phyloP scores from a whole-genome alignment of 2,329 filamentous ascomycete genomes.

The Ambrosiella beaveri region DNA sequence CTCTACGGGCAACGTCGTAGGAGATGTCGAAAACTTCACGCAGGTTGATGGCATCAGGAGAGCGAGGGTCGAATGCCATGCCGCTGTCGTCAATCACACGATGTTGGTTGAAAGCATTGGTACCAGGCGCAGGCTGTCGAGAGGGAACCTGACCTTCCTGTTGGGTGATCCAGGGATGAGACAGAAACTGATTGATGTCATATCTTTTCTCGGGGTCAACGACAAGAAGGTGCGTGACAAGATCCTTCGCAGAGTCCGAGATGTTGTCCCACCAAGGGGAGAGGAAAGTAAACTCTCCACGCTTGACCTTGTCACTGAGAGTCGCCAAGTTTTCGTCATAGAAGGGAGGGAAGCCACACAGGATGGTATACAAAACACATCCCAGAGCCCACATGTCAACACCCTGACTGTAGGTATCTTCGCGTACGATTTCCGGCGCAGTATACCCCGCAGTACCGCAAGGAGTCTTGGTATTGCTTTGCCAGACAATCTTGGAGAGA shows the following conservation, averaged over 20 bases:
- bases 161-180: slow-evolving; percentile 78
- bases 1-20: slow-evolving; percentile 93
- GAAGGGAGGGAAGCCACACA: slow-evolving; percentile 95
- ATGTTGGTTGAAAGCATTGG: slow-evolving; percentile 39
- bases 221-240: slow-evolving; percentile 82
- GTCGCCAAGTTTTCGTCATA: slow-evolving; percentile 97
- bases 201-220: slow-evolving; percentile 93
- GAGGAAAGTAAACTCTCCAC: slow-evolving; percentile 91
- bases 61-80: slow-evolving; percentile 78
- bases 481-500: slow-evolving; percentile 95
- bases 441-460: slow-evolving; percentile 97
- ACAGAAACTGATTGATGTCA: slow-evolving; percentile 79
- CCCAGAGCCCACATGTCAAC: slow-evolving; percentile 99
- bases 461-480: slow-evolving; percentile 96
- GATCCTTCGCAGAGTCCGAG: slow-evolving; percentile 80
- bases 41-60: slow-evolving; percentile 83
- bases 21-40: slow-evolving; percentile 95
- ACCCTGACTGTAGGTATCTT: slow-evolving; percentile 95
- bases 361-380: slow-evolving; percentile 88
- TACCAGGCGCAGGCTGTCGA: slow-evolving; percentile 18
- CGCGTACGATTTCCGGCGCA: slow-evolving; percentile 95
- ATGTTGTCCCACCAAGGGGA: slow-evolving; percentile 99
- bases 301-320: slow-evolving; percentile 91
- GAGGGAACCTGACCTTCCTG: slow-evolving; percentile 20
- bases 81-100: slow-evolving; percentile 36